Evolutionary conservation across 768 basidiomycete genomes (phyloP), one percentile per base, ranked within the genome.

Genomic region (Termitomyces sp.): DNA sequence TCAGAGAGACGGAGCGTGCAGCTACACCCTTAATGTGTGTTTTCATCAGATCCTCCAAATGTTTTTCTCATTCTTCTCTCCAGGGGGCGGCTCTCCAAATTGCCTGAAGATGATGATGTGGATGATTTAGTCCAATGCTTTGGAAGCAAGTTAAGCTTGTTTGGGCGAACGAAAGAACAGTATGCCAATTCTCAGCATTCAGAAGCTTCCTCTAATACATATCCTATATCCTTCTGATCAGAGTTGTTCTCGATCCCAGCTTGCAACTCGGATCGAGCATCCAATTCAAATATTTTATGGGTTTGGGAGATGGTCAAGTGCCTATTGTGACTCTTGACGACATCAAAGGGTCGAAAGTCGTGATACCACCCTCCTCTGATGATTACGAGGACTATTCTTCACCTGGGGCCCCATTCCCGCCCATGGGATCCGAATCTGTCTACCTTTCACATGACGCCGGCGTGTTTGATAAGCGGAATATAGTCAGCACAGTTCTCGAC

Each of bases 131-230:
- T 34, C 9, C 5, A 38, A n/a, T n/a, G 45, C 12, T 17, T 34
- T 58, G 19, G 57, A 47, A 25, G n/a, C n/a, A 31, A 29, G 9
- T 25, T 41, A 29, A 58, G 51, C 53, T 31, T 58, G n/a, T 53
- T 58, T 29, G 29, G 51, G 3, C 50, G 57, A 27, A 53, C 45
- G 37, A 58, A 52, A 34, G 57, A n/a, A 47, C 45, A 58, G 57
- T 58, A 58, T 27, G 57, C 29, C 27, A 12, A 37, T n/a, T 14
- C 23, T 14, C 19, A 40, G 10, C 8, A 10, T 37, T 40, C 27
- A 47, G 27, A 47, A n/a, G 5, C 42, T 34, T 27, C 16, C 21
- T 19, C 29, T 40, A n/a, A 52, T 19, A 1, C 7, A n/a, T 1
- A n/a, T n/a, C n/a, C n/a, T n/a, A n/a, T 46, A n/a, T 51, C 8